These are phyloP conservation scores for Xylaria arbuscula DNA, from an alignment of 2,329 filamentous ascomycete genomes.

Conservation along the genomic window DNA sequence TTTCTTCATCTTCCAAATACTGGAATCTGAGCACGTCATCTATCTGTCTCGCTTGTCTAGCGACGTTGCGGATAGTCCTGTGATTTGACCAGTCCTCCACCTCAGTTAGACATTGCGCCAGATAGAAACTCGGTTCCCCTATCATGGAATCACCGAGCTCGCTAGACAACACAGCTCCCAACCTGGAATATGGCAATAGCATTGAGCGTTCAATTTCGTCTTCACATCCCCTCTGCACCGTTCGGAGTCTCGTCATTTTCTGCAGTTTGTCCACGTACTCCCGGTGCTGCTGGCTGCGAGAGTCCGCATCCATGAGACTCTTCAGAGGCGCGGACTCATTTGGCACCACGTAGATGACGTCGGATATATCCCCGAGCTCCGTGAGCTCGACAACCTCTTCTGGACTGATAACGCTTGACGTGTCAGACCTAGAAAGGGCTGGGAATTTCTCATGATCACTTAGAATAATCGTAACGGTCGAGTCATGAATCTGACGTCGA, in stretches of 20 bases:
- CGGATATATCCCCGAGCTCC: not conserved
- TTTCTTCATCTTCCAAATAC: not conserved
- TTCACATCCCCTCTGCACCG: not conserved
- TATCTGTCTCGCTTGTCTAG: not conserved
- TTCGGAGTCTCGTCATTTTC: not conserved
- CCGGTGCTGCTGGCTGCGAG: not conserved
- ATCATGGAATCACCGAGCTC: not conserved
- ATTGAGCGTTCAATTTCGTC: not conserved
- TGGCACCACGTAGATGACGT: not conserved
- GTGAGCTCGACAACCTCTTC: not conserved
- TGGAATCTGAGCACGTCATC: not conserved
- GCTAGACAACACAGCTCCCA: not conserved
- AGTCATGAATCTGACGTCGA: not conserved
- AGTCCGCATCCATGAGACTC: not conserved
- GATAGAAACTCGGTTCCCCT: not conserved
- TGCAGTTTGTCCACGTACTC: not conserved
- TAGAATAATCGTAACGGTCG: not conserved
- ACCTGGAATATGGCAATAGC: not conserved
- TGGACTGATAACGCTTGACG: not conserved
- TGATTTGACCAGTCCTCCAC: not conserved
- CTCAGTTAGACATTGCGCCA: not conserved
- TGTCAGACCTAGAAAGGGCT: not conserved
- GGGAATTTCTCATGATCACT: not conserved
- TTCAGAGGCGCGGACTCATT: not conserved
- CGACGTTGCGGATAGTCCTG: not conserved